Evolutionary conservation across 2,329 filamentous ascomycete species (phyloP).

Genomic region (Colletotrichum navitas): DNA sequence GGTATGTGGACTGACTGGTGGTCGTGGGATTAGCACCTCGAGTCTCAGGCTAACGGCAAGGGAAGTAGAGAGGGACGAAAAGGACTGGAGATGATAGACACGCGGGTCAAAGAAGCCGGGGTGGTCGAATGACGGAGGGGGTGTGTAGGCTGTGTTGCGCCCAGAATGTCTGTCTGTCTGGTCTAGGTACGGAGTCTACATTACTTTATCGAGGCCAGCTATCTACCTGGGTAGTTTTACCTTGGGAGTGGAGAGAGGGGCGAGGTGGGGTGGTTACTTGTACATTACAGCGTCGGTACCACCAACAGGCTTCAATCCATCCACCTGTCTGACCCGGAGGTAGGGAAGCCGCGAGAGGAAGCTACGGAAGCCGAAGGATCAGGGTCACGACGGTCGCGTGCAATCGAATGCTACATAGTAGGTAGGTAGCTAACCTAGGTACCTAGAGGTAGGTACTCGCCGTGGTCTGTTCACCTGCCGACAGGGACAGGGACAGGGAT

Average conservation of each 20-base stretch:
- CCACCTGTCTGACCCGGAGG: slow-evolving; percentile 1
- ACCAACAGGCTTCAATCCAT: not conserved
- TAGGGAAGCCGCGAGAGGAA: slow-evolving; percentile 16
- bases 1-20: not conserved
- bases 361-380: slow-evolving; percentile 22
- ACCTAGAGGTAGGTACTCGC: too few species aligned
- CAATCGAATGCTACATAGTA: too few species aligned
- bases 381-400: slow-evolving; percentile 34
- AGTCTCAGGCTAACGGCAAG: not conserved
- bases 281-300: not conserved
- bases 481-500: slow-evolving; percentile 18
- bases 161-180: slow-evolving; percentile 32
- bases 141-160: slow-evolving; percentile 38
- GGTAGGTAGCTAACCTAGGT: not conserved
- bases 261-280: too few species aligned
- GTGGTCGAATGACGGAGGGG: slow-evolving; percentile 7
- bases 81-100: slow-evolving; percentile 30
- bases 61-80: slow-evolving; percentile 7
- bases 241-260: slow-evolving; percentile 15
- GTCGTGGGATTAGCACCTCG: not conserved
- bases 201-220: not conserved
- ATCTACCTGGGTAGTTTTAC: too few species aligned
- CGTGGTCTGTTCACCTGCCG: slow-evolving; percentile 2
- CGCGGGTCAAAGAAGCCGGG: not conserved
- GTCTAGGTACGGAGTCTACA: not conserved